Percentiles rank a stretch among this genome's conserved stretches.
Evolutionary conservation across 2,329 filamentous ascomycete species (phyloP).

Genomic region (Pseudogymnoascus sp.): DNA sequence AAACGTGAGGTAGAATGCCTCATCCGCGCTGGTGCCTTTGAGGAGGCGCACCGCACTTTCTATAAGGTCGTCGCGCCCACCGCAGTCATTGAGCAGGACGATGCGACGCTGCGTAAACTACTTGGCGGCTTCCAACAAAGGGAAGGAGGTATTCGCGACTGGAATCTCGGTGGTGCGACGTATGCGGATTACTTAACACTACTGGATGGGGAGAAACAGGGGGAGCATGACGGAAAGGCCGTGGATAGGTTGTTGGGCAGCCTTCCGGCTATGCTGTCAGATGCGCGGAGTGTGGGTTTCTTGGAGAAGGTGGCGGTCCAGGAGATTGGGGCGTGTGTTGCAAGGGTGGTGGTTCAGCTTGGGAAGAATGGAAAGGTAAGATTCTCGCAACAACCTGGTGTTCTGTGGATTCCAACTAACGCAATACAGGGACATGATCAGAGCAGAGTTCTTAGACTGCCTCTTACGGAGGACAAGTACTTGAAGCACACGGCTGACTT

Average conservation of each 20-base stretch:
- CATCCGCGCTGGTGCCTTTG: slow-evolving; percentile 64
- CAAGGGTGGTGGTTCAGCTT: slow-evolving; percentile 51
- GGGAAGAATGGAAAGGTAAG: slow-evolving; percentile 50
- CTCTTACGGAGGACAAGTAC: slow-evolving; percentile 65
- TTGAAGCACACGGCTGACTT: slow-evolving; percentile 63
- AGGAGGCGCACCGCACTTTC: slow-evolving; percentile 79
- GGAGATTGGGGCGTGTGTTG: slow-evolving; percentile 72
- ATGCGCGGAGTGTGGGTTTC: slow-evolving; percentile 30
- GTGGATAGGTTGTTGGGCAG: slow-evolving; percentile 50
- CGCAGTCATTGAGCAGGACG: slow-evolving; percentile 76
- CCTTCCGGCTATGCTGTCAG: slow-evolving; percentile 41
- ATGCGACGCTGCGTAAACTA: slow-evolving; percentile 57
- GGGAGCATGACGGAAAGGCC: slow-evolving; percentile 36
- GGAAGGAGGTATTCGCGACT: slow-evolving; percentile 56
- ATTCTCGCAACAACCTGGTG: slow-evolving; percentile 12
- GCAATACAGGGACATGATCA: slow-evolving; percentile 32
- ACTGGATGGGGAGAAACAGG: slow-evolving; percentile 35
- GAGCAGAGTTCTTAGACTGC: slow-evolving; percentile 47
- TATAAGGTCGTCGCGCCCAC: slow-evolving; percentile 71
- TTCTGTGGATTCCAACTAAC: slow-evolving; percentile 18
- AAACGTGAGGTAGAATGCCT: slow-evolving; percentile 69
- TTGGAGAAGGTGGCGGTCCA: slow-evolving; percentile 65
- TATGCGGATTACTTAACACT: slow-evolving; percentile 57
- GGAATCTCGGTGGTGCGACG: slow-evolving; percentile 72
- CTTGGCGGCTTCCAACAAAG: slow-evolving; percentile 63